phyloP scores from a whole-genome alignment of 148 eudicot species.

The Vaccinium corymbosum region DNA sequence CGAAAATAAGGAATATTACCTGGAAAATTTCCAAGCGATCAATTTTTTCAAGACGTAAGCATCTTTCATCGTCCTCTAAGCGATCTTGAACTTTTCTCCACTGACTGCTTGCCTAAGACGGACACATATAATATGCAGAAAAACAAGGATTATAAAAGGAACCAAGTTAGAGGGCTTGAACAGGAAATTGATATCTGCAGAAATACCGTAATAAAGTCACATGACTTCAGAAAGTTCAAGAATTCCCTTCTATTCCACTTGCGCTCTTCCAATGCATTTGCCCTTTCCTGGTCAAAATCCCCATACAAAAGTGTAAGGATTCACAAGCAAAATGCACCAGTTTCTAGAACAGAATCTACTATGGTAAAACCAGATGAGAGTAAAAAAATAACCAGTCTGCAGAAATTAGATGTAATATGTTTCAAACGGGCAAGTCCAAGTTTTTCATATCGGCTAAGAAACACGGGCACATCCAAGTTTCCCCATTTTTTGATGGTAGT shows the following conservation, averaged over 20 bases:
- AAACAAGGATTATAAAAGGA: neutral
- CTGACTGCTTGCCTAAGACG: conserved; percentile 80
- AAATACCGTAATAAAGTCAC: conserved; percentile 86
- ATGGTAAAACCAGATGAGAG: neutral
- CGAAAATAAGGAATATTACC: conserved; percentile 29
- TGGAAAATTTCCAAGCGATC: conserved; percentile 89
- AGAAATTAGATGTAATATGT: neutral
- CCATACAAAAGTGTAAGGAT: conserved; percentile 10
- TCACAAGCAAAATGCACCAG: neutral
- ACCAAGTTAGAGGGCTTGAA: neutral
- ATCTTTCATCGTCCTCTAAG: conserved; percentile 89
- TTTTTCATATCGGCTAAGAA: neutral
- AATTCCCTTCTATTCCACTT: conserved; percentile 61
- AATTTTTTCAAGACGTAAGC: conserved; percentile 82
- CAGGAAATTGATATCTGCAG: conserved; percentile 10
- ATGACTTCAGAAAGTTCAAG: conserved; percentile 74
- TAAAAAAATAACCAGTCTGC: neutral
- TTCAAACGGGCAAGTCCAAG: neutral
- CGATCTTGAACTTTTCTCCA: conserved; percentile 98
- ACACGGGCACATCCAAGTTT: neutral
- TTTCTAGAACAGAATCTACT: conserved; percentile 2
- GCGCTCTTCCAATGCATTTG: conserved; percentile 76
- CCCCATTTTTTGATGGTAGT: neutral
- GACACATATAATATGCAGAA: conserved; percentile 9
- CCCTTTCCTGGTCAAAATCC: conserved; percentile 54